Evolutionary conservation across 2,329 filamentous ascomycete genomes (phyloP).

Genomic region (Samsoniella hepiali): DNA sequence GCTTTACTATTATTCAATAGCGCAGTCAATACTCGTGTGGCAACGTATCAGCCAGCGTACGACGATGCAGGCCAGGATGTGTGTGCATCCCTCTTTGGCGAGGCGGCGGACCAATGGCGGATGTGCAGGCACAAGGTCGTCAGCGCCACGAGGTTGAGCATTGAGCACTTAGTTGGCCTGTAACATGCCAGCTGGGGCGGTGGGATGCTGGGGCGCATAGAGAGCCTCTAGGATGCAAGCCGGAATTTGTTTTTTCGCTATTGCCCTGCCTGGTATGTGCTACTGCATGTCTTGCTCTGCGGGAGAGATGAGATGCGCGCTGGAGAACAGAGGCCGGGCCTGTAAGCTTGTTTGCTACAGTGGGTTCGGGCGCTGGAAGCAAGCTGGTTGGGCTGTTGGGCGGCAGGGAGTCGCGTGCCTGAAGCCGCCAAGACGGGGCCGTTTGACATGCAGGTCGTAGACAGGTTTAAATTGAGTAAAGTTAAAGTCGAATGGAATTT

Average conservation of each 20-base stretch:
- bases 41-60: background rate
- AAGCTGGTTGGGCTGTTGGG: background rate
- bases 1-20: too few species aligned
- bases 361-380: background rate
- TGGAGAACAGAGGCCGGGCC: too few species aligned
- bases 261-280: background rate
- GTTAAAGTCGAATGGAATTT: too few species aligned
- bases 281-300: background rate
- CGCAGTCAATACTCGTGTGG: too few species aligned
- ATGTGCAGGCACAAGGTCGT: background rate
- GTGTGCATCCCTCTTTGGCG: background rate
- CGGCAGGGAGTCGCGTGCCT: background rate
- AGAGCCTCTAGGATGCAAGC: background rate
- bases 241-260: background rate
- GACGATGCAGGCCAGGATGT: background rate
- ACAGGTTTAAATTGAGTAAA: too few species aligned
- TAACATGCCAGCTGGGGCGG: background rate
- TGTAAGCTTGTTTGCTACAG: background rate
- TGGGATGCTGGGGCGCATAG: background rate
- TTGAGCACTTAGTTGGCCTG: too few species aligned
- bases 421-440: too few species aligned
- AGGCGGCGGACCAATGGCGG: background rate
- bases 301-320: background rate
- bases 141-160: background rate
- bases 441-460: too few species aligned